Percentiles rank a stretch among this genome's conserved stretches.
These are phyloP conservation scores for Litsea cubeba DNA, from an alignment of 164 flowering plant species.

Conservation along the genomic window DNA sequence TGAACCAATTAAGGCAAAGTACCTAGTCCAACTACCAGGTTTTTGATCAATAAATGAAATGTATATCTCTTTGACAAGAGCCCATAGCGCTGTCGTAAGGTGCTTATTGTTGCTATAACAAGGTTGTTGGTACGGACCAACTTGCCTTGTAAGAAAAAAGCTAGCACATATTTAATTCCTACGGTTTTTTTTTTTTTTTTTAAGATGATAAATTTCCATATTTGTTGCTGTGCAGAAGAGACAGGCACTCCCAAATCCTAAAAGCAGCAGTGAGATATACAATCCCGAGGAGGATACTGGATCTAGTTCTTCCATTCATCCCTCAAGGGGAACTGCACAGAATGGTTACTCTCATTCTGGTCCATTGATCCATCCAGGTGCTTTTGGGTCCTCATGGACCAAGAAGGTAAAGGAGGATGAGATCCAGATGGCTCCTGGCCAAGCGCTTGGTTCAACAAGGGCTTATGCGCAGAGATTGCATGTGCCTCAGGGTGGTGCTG, in stretches of 20 bases:
- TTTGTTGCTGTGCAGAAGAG: slow-evolving; percentile 37
- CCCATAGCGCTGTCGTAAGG: too few species aligned
- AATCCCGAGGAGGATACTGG: slow-evolving; percentile 49
- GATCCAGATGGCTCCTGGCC: slow-evolving; percentile 19
- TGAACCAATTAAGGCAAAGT: background rate
- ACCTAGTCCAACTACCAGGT: too few species aligned
- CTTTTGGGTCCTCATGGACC: slow-evolving; percentile 17
- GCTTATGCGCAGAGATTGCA: slow-evolving; percentile 34
- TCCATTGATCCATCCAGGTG: slow-evolving; percentile 22
- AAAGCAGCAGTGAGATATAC: slow-evolving; percentile 44
- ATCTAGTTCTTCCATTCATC: slow-evolving; percentile 49
- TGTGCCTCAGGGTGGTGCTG: slow-evolving; percentile 27
- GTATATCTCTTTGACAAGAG: too few species aligned
- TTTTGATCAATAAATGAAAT: too few species aligned
- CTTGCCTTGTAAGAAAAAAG: background rate
- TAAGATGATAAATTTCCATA: background rate
- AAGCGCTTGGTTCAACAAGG: slow-evolving; percentile 20
- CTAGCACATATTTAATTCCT: background rate
- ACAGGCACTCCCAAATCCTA: slow-evolving; percentile 42
- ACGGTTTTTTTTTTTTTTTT: background rate
- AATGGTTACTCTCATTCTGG: slow-evolving; percentile 30
- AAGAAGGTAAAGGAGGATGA: slow-evolving; percentile 19
- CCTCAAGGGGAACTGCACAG: slow-evolving; percentile 30
- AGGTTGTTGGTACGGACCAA: too few species aligned
- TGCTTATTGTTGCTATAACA: too few species aligned